Conservation (phyloP, 2,329 filamentous ascomycete species). For the Cercospora canescens region DNA sequence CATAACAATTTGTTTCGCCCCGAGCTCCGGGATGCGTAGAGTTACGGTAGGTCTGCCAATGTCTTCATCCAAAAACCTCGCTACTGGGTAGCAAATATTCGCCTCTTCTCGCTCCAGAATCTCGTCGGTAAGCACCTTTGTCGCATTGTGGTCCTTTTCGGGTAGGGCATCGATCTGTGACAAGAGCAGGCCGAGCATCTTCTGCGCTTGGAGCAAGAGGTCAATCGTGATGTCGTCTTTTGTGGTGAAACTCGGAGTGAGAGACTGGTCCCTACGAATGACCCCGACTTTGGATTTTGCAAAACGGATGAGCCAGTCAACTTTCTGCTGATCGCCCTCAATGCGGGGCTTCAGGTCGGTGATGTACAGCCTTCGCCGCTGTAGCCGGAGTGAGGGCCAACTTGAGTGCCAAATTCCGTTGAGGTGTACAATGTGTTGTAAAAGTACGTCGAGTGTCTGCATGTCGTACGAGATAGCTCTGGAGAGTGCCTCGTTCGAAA, state of each 20-base stretch:
- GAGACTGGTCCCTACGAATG: background rate
- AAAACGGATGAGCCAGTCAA: slow-evolving; percentile 12
- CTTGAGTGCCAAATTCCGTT: slow-evolving; percentile 13
- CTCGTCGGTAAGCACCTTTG: slow-evolving; percentile 7
- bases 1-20: slow-evolving; percentile 15
- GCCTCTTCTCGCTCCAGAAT: slow-evolving; percentile 2
- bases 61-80: background rate
- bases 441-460: slow-evolving; percentile 9
- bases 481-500: slow-evolving; percentile 13
- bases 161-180: slow-evolving; percentile 12
- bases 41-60: slow-evolving; percentile 8
- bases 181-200: background rate
- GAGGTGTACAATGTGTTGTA: slow-evolving; percentile 12
- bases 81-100: background rate
- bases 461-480: slow-evolving; percentile 14
- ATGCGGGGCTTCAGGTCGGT: slow-evolving; percentile 12
- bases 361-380: slow-evolving; percentile 12
- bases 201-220: slow-evolving; percentile 7
- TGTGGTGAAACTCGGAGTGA: background rate
- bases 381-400: slow-evolving; percentile 10
- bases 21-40: slow-evolving; percentile 11
- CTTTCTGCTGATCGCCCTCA: background rate
- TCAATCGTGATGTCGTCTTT: slow-evolving; percentile 12
- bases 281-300: slow-evolving; percentile 6
- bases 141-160: background rate